Conservation (phyloP, 495 filamentous ascomycete species). For the Penicillium bialowiezense region DNA sequence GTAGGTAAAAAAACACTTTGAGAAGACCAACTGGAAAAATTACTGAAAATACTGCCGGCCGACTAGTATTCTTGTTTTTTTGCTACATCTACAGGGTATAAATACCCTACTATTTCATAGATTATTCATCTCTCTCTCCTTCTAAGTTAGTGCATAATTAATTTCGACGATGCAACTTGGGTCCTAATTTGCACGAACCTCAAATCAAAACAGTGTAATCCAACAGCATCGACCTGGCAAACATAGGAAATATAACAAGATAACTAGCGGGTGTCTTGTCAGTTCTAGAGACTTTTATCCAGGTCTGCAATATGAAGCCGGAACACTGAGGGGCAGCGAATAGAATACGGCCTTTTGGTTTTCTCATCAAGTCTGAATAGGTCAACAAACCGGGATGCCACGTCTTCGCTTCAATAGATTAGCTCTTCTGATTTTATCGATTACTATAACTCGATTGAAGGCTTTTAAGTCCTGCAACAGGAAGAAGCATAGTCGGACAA, state of each 20-base stretch:
- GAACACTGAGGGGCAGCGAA: neutral
- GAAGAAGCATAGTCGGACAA: constrained; percentile 2
- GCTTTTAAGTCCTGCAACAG: neutral
- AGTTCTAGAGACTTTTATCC: neutral
- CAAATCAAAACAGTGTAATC: constrained; percentile 2
- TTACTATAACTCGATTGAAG: neutral
- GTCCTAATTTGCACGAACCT: constrained; percentile 2
- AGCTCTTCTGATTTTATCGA: neutral
- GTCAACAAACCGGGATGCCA: neutral
- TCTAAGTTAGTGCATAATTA: neutral
- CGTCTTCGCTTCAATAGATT: constrained; percentile 1
- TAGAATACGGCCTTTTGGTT: constrained; percentile 4
- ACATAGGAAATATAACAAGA: constrained; percentile 5
- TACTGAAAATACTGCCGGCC: too few species aligned
- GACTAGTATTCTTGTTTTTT: too few species aligned
- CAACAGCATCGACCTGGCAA: constrained; percentile 5
- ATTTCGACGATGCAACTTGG: neutral
- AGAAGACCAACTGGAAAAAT: too few species aligned
- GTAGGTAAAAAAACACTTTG: too few species aligned
- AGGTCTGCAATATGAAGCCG: constrained; percentile 2
- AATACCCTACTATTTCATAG: too few species aligned
- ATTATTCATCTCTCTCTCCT: neutral
- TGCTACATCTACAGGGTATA: too few species aligned
- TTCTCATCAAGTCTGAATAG: neutral
- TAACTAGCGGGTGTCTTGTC: neutral